A percentile compares a stretch with the other conserved stretches of the same genome.
phyloP scores from a whole-genome alignment of 352 stramenopile genomes.

The Aphanomyces invadans region DNA sequence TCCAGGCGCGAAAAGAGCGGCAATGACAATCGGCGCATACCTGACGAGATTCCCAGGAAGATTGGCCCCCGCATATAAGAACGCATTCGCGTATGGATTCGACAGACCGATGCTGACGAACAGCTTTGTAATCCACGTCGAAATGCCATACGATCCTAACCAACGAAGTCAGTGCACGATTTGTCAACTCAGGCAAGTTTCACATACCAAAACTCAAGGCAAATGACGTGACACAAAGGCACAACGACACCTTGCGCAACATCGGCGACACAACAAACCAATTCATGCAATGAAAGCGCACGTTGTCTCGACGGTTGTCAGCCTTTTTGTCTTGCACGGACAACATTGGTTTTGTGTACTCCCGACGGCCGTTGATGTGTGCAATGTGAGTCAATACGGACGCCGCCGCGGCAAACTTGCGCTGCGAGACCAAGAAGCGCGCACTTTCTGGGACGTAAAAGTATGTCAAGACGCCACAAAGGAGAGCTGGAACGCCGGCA shows the following conservation, averaged over 20 bases:
- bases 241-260: slow-evolving; percentile 3
- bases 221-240: slow-evolving; percentile 22
- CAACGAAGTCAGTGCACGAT: slow-evolving; percentile 38
- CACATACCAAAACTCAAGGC: slow-evolving; percentile 22
- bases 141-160: slow-evolving; percentile 89
- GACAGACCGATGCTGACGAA: slow-evolving; percentile 83
- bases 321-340: not conserved
- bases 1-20: too few relatives aligned
- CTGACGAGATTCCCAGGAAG: slow-evolving; percentile 87
- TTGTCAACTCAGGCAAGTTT: slow-evolving; percentile 17
- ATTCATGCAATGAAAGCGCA: not conserved
- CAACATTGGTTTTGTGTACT: slow-evolving; percentile 5
- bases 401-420: slow-evolving; percentile 42
- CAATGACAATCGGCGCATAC: too few relatives aligned
- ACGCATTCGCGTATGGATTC: slow-evolving; percentile 88
- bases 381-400: slow-evolving; percentile 63
- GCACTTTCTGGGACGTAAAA: slow-evolving; percentile 77
- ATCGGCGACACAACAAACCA: not conserved
- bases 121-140: slow-evolving; percentile 91
- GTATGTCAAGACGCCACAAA: slow-evolving; percentile 52
- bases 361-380: slow-evolving; percentile 34
- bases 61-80: slow-evolving; percentile 87
- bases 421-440: slow-evolving; percentile 62
- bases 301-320: not conserved
- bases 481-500: slow-evolving; percentile 61